Conservation (phyloP, 2,329 filamentous ascomycete species). For the Grosmannia huntii region DNA sequence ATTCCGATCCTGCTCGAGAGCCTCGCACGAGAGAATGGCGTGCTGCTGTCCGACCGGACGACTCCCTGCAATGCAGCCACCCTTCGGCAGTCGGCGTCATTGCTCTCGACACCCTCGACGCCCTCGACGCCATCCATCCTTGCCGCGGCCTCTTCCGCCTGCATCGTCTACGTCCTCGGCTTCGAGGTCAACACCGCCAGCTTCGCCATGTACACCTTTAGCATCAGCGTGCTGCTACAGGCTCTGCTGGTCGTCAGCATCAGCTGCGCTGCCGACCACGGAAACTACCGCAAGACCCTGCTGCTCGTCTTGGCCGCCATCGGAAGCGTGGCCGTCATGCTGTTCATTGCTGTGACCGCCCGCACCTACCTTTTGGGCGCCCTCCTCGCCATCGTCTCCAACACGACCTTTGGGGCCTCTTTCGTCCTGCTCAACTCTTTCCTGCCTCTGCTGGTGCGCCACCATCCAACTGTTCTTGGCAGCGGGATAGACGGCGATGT, state of each 20-base stretch:
- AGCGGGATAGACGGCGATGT: conserved; percentile 1
- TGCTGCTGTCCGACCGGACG: conserved; percentile 63
- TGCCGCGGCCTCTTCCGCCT: conserved; percentile 47
- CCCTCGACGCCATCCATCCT: conserved; percentile 9
- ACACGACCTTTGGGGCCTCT: conserved; percentile 87
- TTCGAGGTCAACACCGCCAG: conserved; percentile 87
- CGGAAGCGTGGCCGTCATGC: conserved; percentile 74
- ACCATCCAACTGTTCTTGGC: conserved; percentile 48
- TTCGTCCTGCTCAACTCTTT: conserved; percentile 96
- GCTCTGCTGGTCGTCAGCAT: conserved; percentile 89
- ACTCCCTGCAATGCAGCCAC: conserved; percentile 59
- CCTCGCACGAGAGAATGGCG: conserved; percentile 81
- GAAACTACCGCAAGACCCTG: conserved; percentile 78
- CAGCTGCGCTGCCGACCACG: conserved; percentile 90
- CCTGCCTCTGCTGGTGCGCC: conserved; percentile 75
- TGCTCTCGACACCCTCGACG: conserved; percentile 33
- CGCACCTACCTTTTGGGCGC: conserved; percentile 69
- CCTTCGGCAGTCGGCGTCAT: conserved; percentile 19
- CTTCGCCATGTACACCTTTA: conserved; percentile 97
- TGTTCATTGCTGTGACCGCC: conserved; percentile 68
- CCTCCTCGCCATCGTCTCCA: conserved; percentile 76
- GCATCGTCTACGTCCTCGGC: conserved; percentile 70
- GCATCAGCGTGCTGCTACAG: conserved; percentile 78
- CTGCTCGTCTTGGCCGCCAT: conserved; percentile 73
- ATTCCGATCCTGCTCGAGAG: conserved; percentile 93